A percentile compares a stretch with the other conserved stretches of the same genome.
Evolutionary conservation across 2,329 filamentous ascomycete genomes (phyloP).

Genomic region (Colletotrichum sp.): DNA sequence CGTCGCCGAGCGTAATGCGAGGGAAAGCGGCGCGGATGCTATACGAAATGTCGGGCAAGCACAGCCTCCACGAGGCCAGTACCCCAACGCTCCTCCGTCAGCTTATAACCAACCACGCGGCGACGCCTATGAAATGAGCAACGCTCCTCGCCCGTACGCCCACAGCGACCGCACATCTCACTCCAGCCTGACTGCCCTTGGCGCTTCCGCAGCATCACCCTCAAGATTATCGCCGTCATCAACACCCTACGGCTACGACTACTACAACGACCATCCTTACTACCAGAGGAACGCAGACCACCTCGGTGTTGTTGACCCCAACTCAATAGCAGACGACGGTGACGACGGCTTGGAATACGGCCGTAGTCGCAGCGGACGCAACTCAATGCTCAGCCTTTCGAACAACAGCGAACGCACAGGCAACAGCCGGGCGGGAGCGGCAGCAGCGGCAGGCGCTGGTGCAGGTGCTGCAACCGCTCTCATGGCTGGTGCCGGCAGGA

Average conservation of each 20-base stretch:
- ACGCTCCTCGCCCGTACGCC: background rate
- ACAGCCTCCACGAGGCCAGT: slow-evolving; percentile 27
- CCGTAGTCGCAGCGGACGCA: slow-evolving; percentile 48
- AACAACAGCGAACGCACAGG: slow-evolving; percentile 41
- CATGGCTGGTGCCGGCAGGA: slow-evolving; percentile 34
- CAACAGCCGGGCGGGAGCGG: slow-evolving; percentile 33
- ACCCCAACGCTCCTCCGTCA: slow-evolving; percentile 20
- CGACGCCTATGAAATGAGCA: slow-evolving; percentile 27
- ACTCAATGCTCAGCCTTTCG: slow-evolving; percentile 65
- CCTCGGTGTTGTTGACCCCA: slow-evolving; percentile 73
- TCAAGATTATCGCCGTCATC: slow-evolving; percentile 50
- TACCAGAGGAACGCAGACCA: slow-evolving; percentile 57
- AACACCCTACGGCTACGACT: slow-evolving; percentile 51
- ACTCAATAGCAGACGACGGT: slow-evolving; percentile 84
- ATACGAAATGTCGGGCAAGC: slow-evolving; percentile 46
- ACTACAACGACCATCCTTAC: slow-evolving; percentile 71
- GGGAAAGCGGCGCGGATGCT: slow-evolving; percentile 70
- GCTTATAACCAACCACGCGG: slow-evolving; percentile 23
- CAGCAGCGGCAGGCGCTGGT: slow-evolving; percentile 52
- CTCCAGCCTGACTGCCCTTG: slow-evolving; percentile 46
- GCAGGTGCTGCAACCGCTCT: slow-evolving; percentile 43
- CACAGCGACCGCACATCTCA: slow-evolving; percentile 44
- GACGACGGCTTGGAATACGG: slow-evolving; percentile 77
- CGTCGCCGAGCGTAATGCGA: slow-evolving; percentile 68
- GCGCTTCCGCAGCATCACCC: slow-evolving; percentile 35